A percentile compares a stretch with the other conserved stretches of the same genome.
Conservation (phyloP, 2,329 filamentous ascomycete genomes). For the Paraphoma sp. region DNA sequence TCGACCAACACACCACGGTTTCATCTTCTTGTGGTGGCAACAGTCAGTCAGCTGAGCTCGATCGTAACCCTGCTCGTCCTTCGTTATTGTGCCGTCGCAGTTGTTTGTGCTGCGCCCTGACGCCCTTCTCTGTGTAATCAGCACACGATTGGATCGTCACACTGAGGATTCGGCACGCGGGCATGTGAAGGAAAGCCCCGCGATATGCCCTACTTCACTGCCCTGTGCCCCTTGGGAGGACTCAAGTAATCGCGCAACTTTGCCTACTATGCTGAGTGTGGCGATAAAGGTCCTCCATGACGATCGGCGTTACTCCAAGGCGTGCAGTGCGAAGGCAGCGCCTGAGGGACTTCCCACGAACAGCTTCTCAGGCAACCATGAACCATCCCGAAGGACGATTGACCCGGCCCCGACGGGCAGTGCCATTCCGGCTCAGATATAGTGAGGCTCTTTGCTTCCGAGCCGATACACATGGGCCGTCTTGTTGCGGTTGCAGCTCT, state of each 20-base stretch:
- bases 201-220: constrained; percentile 18
- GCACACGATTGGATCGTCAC: background rate
- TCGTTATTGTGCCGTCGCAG: constrained; percentile 13
- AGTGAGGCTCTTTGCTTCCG: background rate
- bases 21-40: constrained; percentile 26
- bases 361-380: background rate
- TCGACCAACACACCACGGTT: constrained; percentile 30
- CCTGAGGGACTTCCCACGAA: background rate
- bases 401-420: background rate
- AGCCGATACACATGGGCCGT: background rate
- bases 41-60: constrained; percentile 9
- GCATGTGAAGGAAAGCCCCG: constrained; percentile 16
- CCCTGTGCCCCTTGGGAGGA: constrained; percentile 9
- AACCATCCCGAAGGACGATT: background rate
- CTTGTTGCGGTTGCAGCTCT: too few species aligned
- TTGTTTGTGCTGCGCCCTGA: constrained; percentile 20
- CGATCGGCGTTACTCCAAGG: background rate
- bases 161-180: background rate
- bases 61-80: constrained; percentile 18
- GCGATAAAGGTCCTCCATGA: background rate
- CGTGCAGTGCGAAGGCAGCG: background rate
- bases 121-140: constrained; percentile 14
- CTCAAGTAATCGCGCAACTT: background rate
- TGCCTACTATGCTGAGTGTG: background rate
- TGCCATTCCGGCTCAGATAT: background rate